Base-by-base conservation (phyloP, 164 flowering plant species). In the Macadamia tetraphylla region DNA sequence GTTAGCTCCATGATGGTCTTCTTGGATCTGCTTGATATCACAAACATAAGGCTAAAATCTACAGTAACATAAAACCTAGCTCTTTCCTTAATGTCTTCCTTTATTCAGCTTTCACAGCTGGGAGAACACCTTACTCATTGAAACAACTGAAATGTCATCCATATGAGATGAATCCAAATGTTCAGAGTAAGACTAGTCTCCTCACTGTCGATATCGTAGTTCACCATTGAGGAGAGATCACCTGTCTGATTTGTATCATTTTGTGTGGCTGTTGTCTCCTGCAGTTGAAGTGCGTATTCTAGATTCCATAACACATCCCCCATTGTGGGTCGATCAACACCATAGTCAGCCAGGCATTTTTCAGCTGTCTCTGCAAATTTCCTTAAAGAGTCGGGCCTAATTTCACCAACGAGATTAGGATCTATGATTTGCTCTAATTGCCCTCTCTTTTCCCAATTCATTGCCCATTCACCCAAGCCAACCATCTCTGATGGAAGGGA, bases 331-430 rank as follows among this genome's bases (percentile, higher is more conserved):
- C 23, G 23, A 23, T 23, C 23, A 23, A 23, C 23, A 23, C 23
- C 23, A 23, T 23, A 23, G 0, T 23, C 23, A 23, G 23, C 23
- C 23, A 23, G 23, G 23, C 23, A 90, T 73, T 88, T 90, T 82
- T 87, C 92, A 29, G 87, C 94, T 2, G 94, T 90, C 69, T 88
- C 94, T 32, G 79, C 94, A 74, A 83, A 87, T 78, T 90, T 90
- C 52, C 85, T 72, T 6, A 88, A 82, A 29, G 91, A 88, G 74
- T 82, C n/a, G n/a, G n/a, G n/a, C n/a, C n/a, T n/a, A n/a, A n/a
- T n/a, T 91, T 94, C 90, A 0, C 94, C 94, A 0, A 18, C 79
- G 42, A 90, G 84, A 57, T 68, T 70, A 43, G 83, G 71, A 64
- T 90, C 94, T 2, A 90, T 79, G 31, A 90, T 81, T 60, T 85